Base-by-base conservation (phyloP, 139 green algal genomes). In the Chara braunii region DNA sequence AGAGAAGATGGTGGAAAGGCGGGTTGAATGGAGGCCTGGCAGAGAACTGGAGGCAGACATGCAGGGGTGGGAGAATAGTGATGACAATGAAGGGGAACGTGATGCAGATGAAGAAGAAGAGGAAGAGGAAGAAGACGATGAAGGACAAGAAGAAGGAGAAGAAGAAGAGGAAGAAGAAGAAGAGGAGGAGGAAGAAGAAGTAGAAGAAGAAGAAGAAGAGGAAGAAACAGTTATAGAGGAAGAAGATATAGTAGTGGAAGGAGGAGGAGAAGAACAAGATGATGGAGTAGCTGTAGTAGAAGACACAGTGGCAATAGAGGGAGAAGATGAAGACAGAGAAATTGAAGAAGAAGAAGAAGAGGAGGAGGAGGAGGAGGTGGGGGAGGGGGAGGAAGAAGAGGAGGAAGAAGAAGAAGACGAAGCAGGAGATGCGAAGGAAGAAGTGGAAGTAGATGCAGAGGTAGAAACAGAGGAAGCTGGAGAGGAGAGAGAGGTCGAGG, bases 311-410 rank as follows among this genome's bases (percentile, higher is more conserved):
- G 8, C 8, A 7, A 31, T 29, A 18, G 40, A 18, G 18, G 40
- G 18, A 18, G 18, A 48, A 29, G 40, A 18, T 29, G 18, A 29
- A 29, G 40, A 48, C 18, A 18, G 40, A 48, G 18, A 29, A 29
- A 48, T 29, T 48, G 40, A 48, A 48, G 18, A 18, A 48, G 18
- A 18, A 29, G 18, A 18, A 29, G 40, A 29, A 29, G 56, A 65
- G 14, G 48, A 54, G 12, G 55, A 3, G n/a, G 37, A 64, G 3
- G 55, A 64, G 12, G 55, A 68, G 12, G 56, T n/a, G n/a, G 60
- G 11, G 53, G 24, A 63, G 26, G 50, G n/a, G 14, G 59, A 66
- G 24, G 37, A 68, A 3, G 9, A 50, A 12, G 18, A 61, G 59
- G 45, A 7, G 8, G 35, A 7, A 40, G 45, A 55, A 40, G 45